A percentile compares a stretch with the other conserved stretches of the same genome.
phyloP scores from a whole-genome alignment of 2,329 filamentous ascomycete genomes.

The Calycina herbarum region DNA sequence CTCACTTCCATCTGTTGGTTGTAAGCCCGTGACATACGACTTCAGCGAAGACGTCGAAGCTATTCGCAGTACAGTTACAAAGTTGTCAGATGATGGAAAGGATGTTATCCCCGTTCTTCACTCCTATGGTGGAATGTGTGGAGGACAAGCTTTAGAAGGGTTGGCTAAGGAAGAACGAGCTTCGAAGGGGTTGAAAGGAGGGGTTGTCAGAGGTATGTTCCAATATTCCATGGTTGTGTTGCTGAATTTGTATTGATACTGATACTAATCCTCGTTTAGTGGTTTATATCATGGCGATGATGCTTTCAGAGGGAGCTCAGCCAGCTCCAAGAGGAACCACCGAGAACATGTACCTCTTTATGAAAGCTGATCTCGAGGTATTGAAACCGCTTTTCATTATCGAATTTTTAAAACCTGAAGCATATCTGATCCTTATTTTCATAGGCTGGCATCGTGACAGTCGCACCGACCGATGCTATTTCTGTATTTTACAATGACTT shows the following conservation, averaged over 20 bases:
- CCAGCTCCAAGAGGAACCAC: conserved; percentile 7
- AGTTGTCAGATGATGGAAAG: conserved; percentile 11
- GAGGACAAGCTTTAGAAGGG: conserved; percentile 7
- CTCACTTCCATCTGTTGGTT: conserved; percentile 3
- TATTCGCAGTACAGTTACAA: conserved; percentile 4
- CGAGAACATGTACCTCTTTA: conserved; percentile 9
- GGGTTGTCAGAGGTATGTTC: conserved; percentile 3
- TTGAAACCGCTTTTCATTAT: too few species aligned
- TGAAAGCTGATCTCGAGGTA: conserved; percentile 11
- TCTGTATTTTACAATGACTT: conserved; percentile 46
- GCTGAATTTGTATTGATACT: too few species aligned
- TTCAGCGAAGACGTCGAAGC: conserved; percentile 5
- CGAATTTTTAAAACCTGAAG: too few species aligned
- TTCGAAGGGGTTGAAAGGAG: background rate
- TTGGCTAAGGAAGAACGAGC: conserved; percentile 6
- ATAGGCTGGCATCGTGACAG: conserved; percentile 7
- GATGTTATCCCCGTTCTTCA: conserved; percentile 15
- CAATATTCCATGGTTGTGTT: too few species aligned
- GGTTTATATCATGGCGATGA: conserved; percentile 12
- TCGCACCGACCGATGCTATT: conserved; percentile 25
- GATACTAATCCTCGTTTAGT: background rate
- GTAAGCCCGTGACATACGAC: conserved; percentile 3
- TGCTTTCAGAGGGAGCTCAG: conserved; percentile 3
- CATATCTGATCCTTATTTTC: background rate
- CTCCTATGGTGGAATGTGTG: conserved; percentile 12